Percentiles rank a stretch among this genome's conserved stretches.
Conservation (phyloP, 345 rosid genomes). For the Kernera saxatilis region DNA sequence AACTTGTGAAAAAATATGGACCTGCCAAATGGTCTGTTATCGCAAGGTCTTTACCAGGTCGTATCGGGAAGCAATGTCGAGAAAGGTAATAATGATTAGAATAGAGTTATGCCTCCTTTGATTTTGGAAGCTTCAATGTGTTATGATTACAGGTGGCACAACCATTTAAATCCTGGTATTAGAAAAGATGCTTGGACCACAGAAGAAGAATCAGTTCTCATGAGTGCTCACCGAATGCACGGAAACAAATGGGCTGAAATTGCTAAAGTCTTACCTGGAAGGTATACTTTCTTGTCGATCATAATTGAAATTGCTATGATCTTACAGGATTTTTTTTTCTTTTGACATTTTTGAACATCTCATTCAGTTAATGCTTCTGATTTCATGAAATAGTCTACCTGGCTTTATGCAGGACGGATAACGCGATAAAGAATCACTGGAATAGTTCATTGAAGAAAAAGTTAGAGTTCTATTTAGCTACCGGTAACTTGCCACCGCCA, state of each 20-base stretch:
- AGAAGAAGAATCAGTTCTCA: slow-evolving; percentile 78
- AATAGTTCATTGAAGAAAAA: slow-evolving; percentile 97
- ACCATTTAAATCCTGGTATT: slow-evolving; percentile 93
- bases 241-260: slow-evolving; percentile 99
- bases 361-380: not conserved
- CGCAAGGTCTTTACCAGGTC: slow-evolving; percentile 84
- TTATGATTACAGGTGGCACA: slow-evolving; percentile 74
- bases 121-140: not conserved
- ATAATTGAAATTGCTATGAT: slow-evolving; percentile 37
- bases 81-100: slow-evolving; percentile 57
- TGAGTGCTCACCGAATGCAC: slow-evolving; percentile 67
- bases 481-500: slow-evolving; percentile 62
- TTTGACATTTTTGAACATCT: not conserved
- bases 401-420: slow-evolving; percentile 66
- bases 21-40: slow-evolving; percentile 96
- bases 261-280: slow-evolving; percentile 87
- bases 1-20: slow-evolving; percentile 68
- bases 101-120: not conserved
- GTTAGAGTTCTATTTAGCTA: slow-evolving; percentile 66
- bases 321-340: no score
- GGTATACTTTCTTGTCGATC: slow-evolving; percentile 41
- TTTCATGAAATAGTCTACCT: not conserved
- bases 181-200: slow-evolving; percentile 86
- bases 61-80: slow-evolving; percentile 96
- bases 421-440: slow-evolving; percentile 96